Evolutionary conservation across 169 alveolate genomes (phyloP), one percentile per base, ranked within the genome.

Genomic region (Theileria sp.): DNA sequence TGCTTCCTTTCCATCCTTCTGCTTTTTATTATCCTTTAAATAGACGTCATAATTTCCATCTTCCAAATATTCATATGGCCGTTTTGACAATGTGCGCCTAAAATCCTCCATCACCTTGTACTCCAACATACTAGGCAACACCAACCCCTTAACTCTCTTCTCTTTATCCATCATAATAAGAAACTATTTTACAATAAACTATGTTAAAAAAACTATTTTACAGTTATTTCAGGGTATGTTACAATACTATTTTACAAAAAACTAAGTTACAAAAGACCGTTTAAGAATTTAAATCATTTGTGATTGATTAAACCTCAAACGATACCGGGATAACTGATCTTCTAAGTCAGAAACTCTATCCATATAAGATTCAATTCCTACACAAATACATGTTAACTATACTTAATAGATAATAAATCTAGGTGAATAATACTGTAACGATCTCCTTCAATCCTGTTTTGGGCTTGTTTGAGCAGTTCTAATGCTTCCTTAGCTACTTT

Each of bases 401-500:
- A 64, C 50, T 3, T 64, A 6, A 12, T 64, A 6, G 38, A 38
- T 64, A 17, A 54, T 19, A 12, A 6, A 28, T 6, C 21, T 15
- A 0, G 50, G 28, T 23, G 9, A 32, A 56, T 10, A 68, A 75
- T 44, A 81, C 89, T 72, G 76, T 34, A 49, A 30, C 80, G 70
- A 66, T 89, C 94, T 28, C 91, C 92, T 49, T 81, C 94, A 21
- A 89, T 89, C 70, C 94, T 79, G 32, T 77, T 80, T 56, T 84
- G 71, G 19, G 94, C 94, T 13, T 87, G 79, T 72, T 87, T 89
- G 15, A 89, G 88, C 30, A 89, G 64, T 51, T 87, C 79, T 61
- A 87, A 66, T n/a, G 93, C 89, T 58, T 89, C 94, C 66, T 87
- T 72, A n/a, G 89, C 81, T 10, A 89, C 75, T 36, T 68, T 81